phyloP scores from a whole-genome alignment of 2,329 filamentous ascomycete species.

The Malbranchea cinnamomea region DNA sequence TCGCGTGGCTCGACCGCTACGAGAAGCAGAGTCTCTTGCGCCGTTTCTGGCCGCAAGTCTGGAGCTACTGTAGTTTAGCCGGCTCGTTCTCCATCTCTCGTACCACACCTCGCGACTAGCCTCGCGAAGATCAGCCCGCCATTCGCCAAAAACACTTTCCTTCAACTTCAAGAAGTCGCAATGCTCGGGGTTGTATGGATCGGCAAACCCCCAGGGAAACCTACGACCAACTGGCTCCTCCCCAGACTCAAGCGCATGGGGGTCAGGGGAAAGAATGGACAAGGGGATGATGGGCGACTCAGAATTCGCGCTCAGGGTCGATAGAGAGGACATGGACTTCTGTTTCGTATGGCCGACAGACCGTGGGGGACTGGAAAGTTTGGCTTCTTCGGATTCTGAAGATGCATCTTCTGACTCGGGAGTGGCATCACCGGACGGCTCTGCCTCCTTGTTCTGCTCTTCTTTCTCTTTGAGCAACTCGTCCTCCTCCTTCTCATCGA shows the following conservation, averaged over 20 bases:
- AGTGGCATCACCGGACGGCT: slow-evolving; percentile 9
- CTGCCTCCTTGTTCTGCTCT: slow-evolving; percentile 14
- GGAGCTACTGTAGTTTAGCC: slow-evolving; percentile 17
- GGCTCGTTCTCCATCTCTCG: slow-evolving; percentile 71
- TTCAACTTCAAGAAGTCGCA: slow-evolving; percentile 88
- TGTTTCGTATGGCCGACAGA: slow-evolving; percentile 31
- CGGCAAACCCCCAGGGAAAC: slow-evolving; percentile 94
- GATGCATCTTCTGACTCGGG: slow-evolving; percentile 2
- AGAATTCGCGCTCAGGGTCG: slow-evolving; percentile 13
- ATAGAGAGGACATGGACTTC: slow-evolving; percentile 23
- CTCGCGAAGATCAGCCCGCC: slow-evolving; percentile 80
- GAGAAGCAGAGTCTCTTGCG: not conserved
- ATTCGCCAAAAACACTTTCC: slow-evolving; percentile 84
- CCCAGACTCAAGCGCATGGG: slow-evolving; percentile 49
- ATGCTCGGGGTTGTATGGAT: slow-evolving; percentile 79
- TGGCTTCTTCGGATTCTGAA: too few species aligned
- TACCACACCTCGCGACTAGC: slow-evolving; percentile 89
- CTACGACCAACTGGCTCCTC: slow-evolving; percentile 53
- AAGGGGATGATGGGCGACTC: slow-evolving; percentile 60
- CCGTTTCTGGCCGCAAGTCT: not conserved
- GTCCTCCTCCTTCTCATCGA: slow-evolving; percentile 37
- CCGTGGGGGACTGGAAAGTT: slow-evolving; percentile 15
- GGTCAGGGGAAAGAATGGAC: slow-evolving; percentile 85
- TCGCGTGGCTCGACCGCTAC: slow-evolving; percentile 1
- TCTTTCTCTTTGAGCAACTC: slow-evolving; percentile 18